Evolutionary conservation across 257 asterid species (phyloP), one percentile per base, ranked within the genome.

Genomic region (Solanum paucissectum): DNA sequence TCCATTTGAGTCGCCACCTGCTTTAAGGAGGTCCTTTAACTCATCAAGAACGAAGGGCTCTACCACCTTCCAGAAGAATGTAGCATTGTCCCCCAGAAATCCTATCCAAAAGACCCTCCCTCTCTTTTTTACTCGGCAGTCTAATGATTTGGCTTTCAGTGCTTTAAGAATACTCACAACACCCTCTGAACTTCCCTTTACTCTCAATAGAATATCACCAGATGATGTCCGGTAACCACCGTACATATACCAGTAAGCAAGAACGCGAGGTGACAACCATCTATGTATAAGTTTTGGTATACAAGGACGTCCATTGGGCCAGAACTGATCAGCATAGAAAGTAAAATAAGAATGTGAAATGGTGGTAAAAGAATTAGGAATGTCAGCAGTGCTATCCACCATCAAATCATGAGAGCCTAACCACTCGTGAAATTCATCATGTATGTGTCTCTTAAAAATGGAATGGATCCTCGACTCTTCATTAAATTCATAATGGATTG

Each of bases 211-310:
- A 87, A 97, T 94, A 88, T 97, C 98, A 52, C 99, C 98, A 2
- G 94, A 90, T 9, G 96, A 91, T 37, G 98, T 95, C 88, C 93
- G 94, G 86, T 93, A 91, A 38, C 99, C 99, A 4, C 95, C 94
- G 37, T 94, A 95, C 99, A 97, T 97, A 38, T 95, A 97, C 99
- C 99, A 97, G 76, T 95, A 96, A 13, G 99, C 99, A 90, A 97
- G 96, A 90, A 93, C 97, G 44, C 95, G 93, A 64, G 98, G 98
- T 2, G 99, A 95, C 88, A 97, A 37, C 99, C 99, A 97, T 88
- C 98, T 90, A 58, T 96, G 96, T 83, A 97, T 92, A 69, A 97
- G 94, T 90, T 93, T 95, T 42, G 99, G 99, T 75, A 95, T 92
- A 11, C 84, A 92, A 9, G 93, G 95, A n/a, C 8, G 87, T 27